A percentile compares a stretch with the other conserved stretches of the same genome.
Evolutionary conservation across 441 rosid species (phyloP).

Genomic region (Biscutella laevigata): DNA sequence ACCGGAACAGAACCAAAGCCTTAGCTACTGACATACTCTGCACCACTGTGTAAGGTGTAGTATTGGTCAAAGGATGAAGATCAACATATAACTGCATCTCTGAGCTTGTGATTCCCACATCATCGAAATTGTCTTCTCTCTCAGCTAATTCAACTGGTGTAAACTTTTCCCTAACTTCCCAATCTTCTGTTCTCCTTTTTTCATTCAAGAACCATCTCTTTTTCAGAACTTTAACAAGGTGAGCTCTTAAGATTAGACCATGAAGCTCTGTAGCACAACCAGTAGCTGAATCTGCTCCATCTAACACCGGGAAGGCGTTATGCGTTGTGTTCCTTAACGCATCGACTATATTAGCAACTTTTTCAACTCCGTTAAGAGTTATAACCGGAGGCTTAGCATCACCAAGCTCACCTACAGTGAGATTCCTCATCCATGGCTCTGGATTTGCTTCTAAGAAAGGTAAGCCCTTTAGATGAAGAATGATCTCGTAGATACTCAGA

Average conservation of each 20-base stretch:
- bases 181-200: constrained; percentile 68
- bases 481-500: constrained; percentile 76
- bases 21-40: constrained; percentile 84
- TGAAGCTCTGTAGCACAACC: constrained; percentile 48
- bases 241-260: constrained; percentile 75
- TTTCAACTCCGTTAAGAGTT: constrained; percentile 59
- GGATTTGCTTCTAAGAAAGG: constrained; percentile 88
- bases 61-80: constrained; percentile 77
- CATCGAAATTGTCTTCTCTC: constrained; percentile 55
- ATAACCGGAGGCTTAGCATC: constrained; percentile 65
- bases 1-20: constrained; percentile 78
- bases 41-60: constrained; percentile 76
- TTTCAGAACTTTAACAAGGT: constrained; percentile 50
- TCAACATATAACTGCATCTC: constrained; percentile 80
- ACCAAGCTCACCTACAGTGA: constrained; percentile 75
- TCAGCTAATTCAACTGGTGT: constrained; percentile 72
- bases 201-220: constrained; percentile 76
- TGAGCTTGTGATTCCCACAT: constrained; percentile 47
- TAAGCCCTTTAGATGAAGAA: constrained; percentile 69
- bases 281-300: constrained; percentile 23
- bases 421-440: constrained; percentile 93
- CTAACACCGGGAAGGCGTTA: too few species aligned
- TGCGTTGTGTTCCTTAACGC: constrained; percentile 66
- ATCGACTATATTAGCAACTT: constrained; percentile 58
- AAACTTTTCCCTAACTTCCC: constrained; percentile 72